Evolutionary conservation across 495 filamentous ascomycete species (phyloP).

Genomic region (Trichoderma virens): DNA sequence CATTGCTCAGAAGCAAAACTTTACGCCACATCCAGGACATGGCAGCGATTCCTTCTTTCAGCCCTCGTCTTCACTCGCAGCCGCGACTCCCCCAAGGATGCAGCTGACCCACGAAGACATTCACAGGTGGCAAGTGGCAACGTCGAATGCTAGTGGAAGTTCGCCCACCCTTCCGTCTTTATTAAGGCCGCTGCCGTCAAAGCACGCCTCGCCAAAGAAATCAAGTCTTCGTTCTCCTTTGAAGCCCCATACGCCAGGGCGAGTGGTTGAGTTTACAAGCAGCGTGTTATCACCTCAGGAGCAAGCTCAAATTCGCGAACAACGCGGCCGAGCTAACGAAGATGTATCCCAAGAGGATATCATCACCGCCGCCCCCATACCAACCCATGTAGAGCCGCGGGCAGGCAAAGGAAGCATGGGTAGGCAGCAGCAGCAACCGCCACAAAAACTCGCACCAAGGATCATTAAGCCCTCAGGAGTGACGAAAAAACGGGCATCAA

Average conservation of each 20-base stretch:
- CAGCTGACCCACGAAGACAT: slow-evolving; percentile 12
- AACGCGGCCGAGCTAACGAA: slow-evolving; percentile 14
- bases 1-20: slow-evolving; percentile 44
- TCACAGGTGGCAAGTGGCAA: slow-evolving; percentile 19
- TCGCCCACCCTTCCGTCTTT: slow-evolving; percentile 10
- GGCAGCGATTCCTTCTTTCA: slow-evolving; percentile 27
- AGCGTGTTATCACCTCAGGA: slow-evolving; percentile 28
- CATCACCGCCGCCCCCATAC: neutral
- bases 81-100: slow-evolving; percentile 10
- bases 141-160: slow-evolving; percentile 11
- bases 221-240: slow-evolving; percentile 45
- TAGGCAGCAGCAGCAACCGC: slow-evolving; percentile 10
- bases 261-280: slow-evolving; percentile 39
- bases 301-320: slow-evolving; percentile 24
- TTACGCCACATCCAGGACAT: slow-evolving; percentile 37
- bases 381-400: neutral
- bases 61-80: slow-evolving; percentile 12
- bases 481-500: neutral
- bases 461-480: neutral
- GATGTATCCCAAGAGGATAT: neutral
- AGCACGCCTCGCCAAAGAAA: slow-evolving; percentile 39
- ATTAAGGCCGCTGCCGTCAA: slow-evolving; percentile 22
- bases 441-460: slow-evolving; percentile 6
- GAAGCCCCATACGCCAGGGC: slow-evolving; percentile 40
- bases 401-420: neutral